Evolutionary conservation across 345 rosid species (phyloP).

Genomic region (Leavenworthia alabamica): DNA sequence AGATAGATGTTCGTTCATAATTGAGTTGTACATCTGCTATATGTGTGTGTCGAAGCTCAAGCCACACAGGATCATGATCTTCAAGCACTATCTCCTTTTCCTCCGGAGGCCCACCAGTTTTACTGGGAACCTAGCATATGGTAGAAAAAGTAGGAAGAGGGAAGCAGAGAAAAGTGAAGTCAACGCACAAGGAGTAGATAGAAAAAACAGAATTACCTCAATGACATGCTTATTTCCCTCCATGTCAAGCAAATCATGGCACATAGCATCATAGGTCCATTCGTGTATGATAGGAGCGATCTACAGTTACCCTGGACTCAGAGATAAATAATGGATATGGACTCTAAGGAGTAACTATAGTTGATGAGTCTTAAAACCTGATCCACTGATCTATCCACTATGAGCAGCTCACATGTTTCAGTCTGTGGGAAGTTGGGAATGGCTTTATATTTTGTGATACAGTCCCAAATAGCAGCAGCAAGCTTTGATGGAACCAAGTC

Average conservation of each 20-base stretch:
- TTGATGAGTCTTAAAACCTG: constrained; percentile 47
- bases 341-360: not conserved
- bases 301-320: constrained; percentile 33
- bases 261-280: constrained; percentile 99
- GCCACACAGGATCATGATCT: constrained; percentile 86
- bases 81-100: constrained; percentile 77
- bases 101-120: constrained; percentile 62
- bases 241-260: constrained; percentile 91
- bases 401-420: constrained; percentile 82
- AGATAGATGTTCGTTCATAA: constrained; percentile 1
- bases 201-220: constrained; percentile 44
- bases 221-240: constrained; percentile 72
- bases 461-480: constrained; percentile 61
- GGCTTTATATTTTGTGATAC: constrained; percentile 52
- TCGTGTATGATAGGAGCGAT: constrained; percentile 95
- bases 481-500: constrained; percentile 64
- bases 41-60: constrained; percentile 86
- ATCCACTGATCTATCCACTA: constrained; percentile 86
- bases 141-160: not conserved
- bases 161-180: not conserved
- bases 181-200: not conserved
- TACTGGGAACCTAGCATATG: constrained; percentile 58
- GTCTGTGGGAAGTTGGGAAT: constrained; percentile 85
- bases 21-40: constrained; percentile 73
- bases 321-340: not conserved